These are phyloP conservation scores for Diaporthe vaccinii DNA, from an alignment of 2,329 filamentous ascomycete genomes.

Conservation along the genomic window DNA sequence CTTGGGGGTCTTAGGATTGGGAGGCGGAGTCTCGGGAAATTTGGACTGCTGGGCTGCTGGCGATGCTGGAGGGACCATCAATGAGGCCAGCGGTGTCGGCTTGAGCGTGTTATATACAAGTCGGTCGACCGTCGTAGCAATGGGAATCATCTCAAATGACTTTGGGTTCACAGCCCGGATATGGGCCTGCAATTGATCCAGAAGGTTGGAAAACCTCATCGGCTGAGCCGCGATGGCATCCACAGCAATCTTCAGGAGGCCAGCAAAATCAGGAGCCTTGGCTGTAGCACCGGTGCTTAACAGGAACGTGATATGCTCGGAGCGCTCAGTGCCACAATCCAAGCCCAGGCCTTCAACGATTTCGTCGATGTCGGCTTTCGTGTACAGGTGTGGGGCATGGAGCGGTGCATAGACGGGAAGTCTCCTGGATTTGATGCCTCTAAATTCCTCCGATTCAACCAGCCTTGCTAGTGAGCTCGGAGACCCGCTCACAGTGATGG, in stretches of 20 bases:
- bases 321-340: neutral
- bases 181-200: neutral
- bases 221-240: conserved; percentile 17
- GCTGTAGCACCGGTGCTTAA: neutral
- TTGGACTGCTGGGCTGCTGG: neutral
- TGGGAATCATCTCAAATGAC: conserved; percentile 7
- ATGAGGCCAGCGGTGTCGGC: neutral
- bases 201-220: neutral
- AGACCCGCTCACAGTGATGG: conserved; percentile 67
- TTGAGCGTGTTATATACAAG: conserved; percentile 1
- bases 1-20: conserved; percentile 60
- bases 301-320: neutral
- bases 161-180: neutral
- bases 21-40: neutral
- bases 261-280: neutral
- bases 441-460: conserved; percentile 52
- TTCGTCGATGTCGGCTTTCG: conserved; percentile 41
- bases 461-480: conserved; percentile 62
- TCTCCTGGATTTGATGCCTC: conserved; percentile 56
- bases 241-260: neutral
- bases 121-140: neutral
- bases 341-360: neutral
- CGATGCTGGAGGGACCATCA: neutral
- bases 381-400: conserved; percentile 55
- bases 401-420: conserved; percentile 70